Percentiles rank a stretch among this genome's conserved stretches.
Conservation (phyloP, 768 basidiomycete genomes). For the Kwoniella newhampshirensis region DNA sequence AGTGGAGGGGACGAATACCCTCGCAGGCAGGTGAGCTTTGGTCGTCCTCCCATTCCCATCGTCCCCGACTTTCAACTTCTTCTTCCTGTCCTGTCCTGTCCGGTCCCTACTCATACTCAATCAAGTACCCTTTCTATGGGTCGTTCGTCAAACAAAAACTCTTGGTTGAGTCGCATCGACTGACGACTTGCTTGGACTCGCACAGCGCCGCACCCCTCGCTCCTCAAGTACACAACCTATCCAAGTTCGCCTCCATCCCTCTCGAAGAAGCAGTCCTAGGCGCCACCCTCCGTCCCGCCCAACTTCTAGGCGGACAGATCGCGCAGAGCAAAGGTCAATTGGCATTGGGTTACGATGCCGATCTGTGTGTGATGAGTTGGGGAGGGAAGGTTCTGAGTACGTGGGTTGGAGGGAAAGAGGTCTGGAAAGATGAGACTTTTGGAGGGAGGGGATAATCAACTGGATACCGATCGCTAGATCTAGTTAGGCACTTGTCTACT, state of each 20-base stretch:
- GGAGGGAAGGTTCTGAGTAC: slow-evolving; percentile 27
- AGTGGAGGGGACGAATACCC: slow-evolving; percentile 72
- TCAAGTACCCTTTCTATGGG: too few relatives aligned
- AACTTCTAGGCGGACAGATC: slow-evolving; percentile 74
- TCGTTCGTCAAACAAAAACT: too few relatives aligned
- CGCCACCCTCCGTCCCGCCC: slow-evolving; percentile 81
- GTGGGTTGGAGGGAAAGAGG: slow-evolving; percentile 67
- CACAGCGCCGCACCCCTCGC: slow-evolving; percentile 76
- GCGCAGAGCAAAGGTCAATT: slow-evolving; percentile 69
- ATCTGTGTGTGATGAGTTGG: slow-evolving; percentile 70
- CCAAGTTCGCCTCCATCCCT: slow-evolving; percentile 77
- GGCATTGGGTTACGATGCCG: slow-evolving; percentile 79
- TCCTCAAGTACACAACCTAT: slow-evolving; percentile 81
- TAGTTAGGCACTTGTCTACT: too few relatives aligned
- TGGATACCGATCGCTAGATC: too few relatives aligned
- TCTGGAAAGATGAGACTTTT: slow-evolving; percentile 51
- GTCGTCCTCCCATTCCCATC: not conserved
- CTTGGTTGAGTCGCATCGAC: too few relatives aligned
- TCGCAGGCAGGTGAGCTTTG: slow-evolving; percentile 64
- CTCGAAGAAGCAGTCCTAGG: slow-evolving; percentile 81
- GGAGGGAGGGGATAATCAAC: too few relatives aligned
- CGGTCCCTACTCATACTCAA: too few relatives aligned
- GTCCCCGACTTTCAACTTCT: not conserved
- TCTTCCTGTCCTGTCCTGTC: too few relatives aligned
- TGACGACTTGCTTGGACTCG: too few relatives aligned